Evolutionary conservation across 129 eudicot genomes (phyloP).

Genomic region (Heracleum sosnowskyi): DNA sequence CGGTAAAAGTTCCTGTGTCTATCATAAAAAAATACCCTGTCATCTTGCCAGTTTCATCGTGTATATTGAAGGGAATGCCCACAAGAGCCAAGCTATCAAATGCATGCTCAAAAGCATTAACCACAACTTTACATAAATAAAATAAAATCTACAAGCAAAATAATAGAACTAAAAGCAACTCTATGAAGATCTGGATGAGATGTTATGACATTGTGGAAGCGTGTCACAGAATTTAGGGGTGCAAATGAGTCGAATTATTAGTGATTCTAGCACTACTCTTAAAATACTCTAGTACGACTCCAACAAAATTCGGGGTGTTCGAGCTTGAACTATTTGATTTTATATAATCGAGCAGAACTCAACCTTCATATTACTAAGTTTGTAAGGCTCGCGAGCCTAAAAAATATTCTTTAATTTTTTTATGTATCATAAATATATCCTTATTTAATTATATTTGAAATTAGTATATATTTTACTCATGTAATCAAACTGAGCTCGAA

Average conservation of each 20-base stretch:
- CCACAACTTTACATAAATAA: background rate
- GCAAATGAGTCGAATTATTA: background rate
- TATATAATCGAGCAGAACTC: background rate
- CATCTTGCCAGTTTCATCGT: background rate
- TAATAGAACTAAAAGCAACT: background rate
- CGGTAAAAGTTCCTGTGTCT: background rate
- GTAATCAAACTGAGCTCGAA: background rate
- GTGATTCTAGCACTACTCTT: background rate
- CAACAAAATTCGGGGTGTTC: background rate
- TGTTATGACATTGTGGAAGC: background rate
- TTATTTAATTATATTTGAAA: background rate
- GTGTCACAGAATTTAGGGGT: background rate
- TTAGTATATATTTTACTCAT: background rate
- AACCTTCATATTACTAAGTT: background rate
- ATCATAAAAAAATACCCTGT: too few species aligned
- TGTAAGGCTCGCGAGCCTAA: background rate
- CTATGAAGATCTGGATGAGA: background rate
- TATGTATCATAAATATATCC: background rate
- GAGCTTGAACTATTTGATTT: background rate
- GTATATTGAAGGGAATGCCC: background rate
- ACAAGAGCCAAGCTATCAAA: background rate
- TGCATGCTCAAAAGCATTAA: background rate
- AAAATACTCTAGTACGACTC: background rate
- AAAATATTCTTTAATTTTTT: background rate
- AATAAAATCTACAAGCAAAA: background rate